Conservation (phyloP, 2,329 filamentous ascomycete genomes). For the Cryphonectria nitschkei region DNA sequence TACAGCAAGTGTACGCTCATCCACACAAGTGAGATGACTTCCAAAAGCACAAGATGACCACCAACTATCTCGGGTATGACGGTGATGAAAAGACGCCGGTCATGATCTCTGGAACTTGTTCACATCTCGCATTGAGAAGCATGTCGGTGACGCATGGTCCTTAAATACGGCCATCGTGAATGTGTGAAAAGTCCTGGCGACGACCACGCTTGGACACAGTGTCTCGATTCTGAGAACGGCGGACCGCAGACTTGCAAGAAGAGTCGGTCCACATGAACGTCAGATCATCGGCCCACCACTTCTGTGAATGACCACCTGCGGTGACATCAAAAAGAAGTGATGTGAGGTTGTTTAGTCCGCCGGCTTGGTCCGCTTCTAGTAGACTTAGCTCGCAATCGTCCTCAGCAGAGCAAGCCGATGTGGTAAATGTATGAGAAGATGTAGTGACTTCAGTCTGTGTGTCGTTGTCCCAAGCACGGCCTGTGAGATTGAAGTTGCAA, state of each 20-base stretch:
- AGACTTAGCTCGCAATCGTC: constrained; percentile 38
- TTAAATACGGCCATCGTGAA: constrained; percentile 15
- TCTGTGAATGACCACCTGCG: constrained; percentile 40
- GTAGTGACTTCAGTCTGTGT: constrained; percentile 32
- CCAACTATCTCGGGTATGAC: constrained; percentile 22
- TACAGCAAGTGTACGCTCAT: constrained; percentile 19
- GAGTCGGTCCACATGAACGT: constrained; percentile 48
- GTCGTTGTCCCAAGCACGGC: constrained; percentile 36
- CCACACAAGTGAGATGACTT: constrained; percentile 26
- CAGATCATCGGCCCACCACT: constrained; percentile 53
- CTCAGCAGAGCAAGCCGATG: constrained; percentile 37
- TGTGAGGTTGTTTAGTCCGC: constrained; percentile 39
- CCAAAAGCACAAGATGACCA: constrained; percentile 27
- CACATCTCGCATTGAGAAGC: neutral
- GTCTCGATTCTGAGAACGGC: constrained; percentile 42
- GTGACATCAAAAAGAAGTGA: constrained; percentile 46
- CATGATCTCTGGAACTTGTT: constrained; percentile 8
- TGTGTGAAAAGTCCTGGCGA: constrained; percentile 15
- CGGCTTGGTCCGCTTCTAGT: constrained; percentile 32
- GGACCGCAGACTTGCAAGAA: constrained; percentile 42
- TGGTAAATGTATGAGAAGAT: constrained; percentile 31
- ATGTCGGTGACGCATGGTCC: neutral
- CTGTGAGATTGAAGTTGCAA: constrained; percentile 45
- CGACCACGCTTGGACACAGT: constrained; percentile 31
- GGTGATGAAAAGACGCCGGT: constrained; percentile 16